Evolutionary conservation across 2,329 filamentous ascomycete species (phyloP).

Genomic region (Diplocarpon mali): DNA sequence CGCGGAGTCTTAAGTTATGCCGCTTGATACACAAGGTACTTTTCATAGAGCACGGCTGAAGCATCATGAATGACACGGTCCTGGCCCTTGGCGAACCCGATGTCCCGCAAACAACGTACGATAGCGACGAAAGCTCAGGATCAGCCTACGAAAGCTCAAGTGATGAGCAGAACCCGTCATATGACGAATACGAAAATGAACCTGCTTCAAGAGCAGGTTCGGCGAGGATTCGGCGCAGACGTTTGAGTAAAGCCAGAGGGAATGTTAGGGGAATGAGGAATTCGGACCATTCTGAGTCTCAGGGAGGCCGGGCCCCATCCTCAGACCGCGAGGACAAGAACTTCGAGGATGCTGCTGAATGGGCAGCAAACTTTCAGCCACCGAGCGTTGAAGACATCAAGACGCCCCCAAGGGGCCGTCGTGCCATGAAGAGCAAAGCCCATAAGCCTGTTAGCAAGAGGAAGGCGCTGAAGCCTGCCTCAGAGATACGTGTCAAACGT

Average conservation of each 20-base stretch:
- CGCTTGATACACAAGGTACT: slow-evolving; percentile 2
- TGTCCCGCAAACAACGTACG: slow-evolving; percentile 1
- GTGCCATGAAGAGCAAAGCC: no score
- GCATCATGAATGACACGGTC: background rate
- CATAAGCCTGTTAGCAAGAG: slow-evolving; percentile 12
- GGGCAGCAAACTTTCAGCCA: slow-evolving; percentile 22
- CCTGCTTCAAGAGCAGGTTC: slow-evolving; percentile 5
- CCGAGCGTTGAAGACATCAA: slow-evolving; percentile 18
- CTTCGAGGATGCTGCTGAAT: slow-evolving; percentile 13
- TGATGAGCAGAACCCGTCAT: slow-evolving; percentile 9
- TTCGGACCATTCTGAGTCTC: background rate
- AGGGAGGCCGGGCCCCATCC: background rate
- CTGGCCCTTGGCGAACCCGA: background rate
- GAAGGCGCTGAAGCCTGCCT: slow-evolving; percentile 10
- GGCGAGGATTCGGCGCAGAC: background rate
- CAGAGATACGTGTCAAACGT: slow-evolving; percentile 20
- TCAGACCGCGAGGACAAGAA: slow-evolving; percentile 7
- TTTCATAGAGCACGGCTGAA: slow-evolving; percentile 14
- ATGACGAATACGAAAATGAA: slow-evolving; percentile 5
- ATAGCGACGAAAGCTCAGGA: slow-evolving; percentile 21
- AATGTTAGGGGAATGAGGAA: background rate
- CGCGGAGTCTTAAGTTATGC: slow-evolving; percentile 9
- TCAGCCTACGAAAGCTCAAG: slow-evolving; percentile 22
- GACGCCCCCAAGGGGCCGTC: slow-evolving; percentile 5
- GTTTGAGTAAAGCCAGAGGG: background rate